Conservation (phyloP, 768 basidiomycete genomes). For the Lactarius akahatsu region DNA sequence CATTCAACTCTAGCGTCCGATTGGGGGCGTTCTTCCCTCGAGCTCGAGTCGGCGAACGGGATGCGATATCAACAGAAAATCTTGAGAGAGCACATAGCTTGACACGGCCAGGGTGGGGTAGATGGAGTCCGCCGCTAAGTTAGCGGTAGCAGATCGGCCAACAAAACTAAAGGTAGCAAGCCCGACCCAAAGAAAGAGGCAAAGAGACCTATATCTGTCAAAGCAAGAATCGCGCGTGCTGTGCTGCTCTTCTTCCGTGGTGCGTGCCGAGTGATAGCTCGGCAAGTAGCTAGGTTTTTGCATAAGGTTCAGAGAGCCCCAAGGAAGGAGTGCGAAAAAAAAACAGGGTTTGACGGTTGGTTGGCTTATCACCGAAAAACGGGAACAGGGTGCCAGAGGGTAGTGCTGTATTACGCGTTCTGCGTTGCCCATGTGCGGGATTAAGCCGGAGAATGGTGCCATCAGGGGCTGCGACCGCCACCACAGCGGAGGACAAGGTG, state of each 20-base stretch:
- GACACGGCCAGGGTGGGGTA: not conserved
- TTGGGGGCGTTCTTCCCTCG: not conserved
- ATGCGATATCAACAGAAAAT: not conserved
- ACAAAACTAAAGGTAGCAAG: slow-evolving; percentile 13
- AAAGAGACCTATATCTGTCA: not conserved
- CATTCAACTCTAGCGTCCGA: not conserved
- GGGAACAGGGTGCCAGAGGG: slow-evolving; percentile 16
- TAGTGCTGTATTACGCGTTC: slow-evolving; percentile 5
- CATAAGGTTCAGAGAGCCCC: slow-evolving; percentile 19
- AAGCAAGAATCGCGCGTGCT: not conserved
- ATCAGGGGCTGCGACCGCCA: not conserved
- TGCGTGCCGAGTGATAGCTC: not conserved
- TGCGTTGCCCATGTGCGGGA: slow-evolving; percentile 3
- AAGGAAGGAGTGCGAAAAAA: slow-evolving; percentile 9
- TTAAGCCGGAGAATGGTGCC: slow-evolving; percentile 7
- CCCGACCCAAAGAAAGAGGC: slow-evolving; percentile 8
- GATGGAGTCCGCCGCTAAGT: slow-evolving; percentile 13
- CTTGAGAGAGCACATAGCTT: not conserved
- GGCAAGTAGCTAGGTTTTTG: slow-evolving; percentile 1
- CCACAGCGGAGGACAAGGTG: slow-evolving; percentile 5
- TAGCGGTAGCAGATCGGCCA: slow-evolving; percentile 20
- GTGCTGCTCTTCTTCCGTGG: not conserved
- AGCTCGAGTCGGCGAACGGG: not conserved
- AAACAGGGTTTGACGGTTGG: slow-evolving; percentile 20
- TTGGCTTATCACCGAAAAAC: slow-evolving; percentile 21